Percentiles rank a stretch among this genome's conserved stretches.
Conservation (phyloP, 2,329 filamentous ascomycete species). For the Fusarium paranaense region DNA sequence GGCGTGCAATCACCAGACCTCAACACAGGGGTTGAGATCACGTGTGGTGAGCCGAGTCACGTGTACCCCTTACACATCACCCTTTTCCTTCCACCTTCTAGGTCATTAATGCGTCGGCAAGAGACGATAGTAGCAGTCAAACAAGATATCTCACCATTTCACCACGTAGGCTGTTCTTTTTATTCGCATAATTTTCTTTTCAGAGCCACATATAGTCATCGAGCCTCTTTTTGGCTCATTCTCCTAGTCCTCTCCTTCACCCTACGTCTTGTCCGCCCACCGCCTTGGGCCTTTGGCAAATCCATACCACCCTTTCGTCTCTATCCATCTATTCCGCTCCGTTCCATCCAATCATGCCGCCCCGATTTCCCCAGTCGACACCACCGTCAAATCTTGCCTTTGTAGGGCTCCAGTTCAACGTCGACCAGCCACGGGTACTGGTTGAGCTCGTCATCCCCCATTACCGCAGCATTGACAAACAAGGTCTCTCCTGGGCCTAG, state of each 20-base stretch:
- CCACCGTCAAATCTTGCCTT: neutral
- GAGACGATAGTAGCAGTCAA: neutral
- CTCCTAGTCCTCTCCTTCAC: no score
- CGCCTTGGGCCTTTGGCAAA: no score
- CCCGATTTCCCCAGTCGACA: neutral
- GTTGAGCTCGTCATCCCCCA: neutral
- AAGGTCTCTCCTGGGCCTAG: slow-evolving; percentile 8
- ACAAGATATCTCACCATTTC: no score
- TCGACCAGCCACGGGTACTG: slow-evolving; percentile 30
- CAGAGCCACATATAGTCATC: no score
- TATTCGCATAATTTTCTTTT: no score
- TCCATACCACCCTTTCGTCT: no score
- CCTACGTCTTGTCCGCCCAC: no score
- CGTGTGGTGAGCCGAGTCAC: neutral
- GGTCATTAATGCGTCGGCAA: neutral
- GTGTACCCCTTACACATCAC: neutral
- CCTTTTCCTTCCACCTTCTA: neutral
- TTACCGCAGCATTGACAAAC: slow-evolving; percentile 34
- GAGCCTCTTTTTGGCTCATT: no score
- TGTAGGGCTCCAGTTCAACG: slow-evolving; percentile 6
- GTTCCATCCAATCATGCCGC: no score
- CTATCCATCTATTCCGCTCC: no score
- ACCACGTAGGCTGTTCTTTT: no score
- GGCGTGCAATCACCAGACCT: neutral
- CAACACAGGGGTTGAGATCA: neutral